Evolutionary conservation across 495 filamentous ascomycete species (phyloP), one percentile per base, ranked within the genome.

Genomic region (Annulohypoxylon stygium): DNA sequence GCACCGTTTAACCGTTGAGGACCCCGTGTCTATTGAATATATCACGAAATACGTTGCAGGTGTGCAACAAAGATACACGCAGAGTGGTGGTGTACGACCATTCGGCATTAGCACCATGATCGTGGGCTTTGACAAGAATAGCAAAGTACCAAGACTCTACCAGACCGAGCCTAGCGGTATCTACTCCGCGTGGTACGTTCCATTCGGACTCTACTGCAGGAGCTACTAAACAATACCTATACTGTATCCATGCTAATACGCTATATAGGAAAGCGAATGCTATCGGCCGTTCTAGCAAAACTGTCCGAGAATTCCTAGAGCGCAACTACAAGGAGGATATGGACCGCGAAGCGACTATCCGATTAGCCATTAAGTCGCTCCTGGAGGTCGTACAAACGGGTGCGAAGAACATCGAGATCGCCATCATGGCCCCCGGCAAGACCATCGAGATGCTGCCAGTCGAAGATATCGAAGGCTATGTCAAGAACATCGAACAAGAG

Each of bases 401-500:
- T 55, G 97, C 96, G 30, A 99, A 99, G 89, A 99, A 99, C 81
- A 99, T 99, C 77, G 96, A 99, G 84, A 97, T 99, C 74, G 96
- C 96, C 34, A 92, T 99, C 80, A 98, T 99, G 96, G 92, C 94
- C 26, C 93, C 96, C n/a, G 95, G 93, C 53, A 92, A 96, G 85
- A 76, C 85, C 12, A 86, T 99, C 63, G 97, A 98, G 88, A 95
- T 98, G 93, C 87, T 99, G 70, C 92, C 93, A 8, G 90, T 95
- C 53, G 97, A 98, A 82, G 93, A 96, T 67, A 98, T 99, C 72
- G 96, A 99, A 85, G 86, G 87, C 57, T 97, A 97, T 78, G 96
- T 99, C 72, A 98, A 98, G 90, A 95, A 87, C 85, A 98, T 99
- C 76, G 97, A 99, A 86, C 91, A 93, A 70, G 96, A 98, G 89